phyloP scores from a whole-genome alignment of 2,329 filamentous ascomycete species.

The Colletotrichum sojae region DNA sequence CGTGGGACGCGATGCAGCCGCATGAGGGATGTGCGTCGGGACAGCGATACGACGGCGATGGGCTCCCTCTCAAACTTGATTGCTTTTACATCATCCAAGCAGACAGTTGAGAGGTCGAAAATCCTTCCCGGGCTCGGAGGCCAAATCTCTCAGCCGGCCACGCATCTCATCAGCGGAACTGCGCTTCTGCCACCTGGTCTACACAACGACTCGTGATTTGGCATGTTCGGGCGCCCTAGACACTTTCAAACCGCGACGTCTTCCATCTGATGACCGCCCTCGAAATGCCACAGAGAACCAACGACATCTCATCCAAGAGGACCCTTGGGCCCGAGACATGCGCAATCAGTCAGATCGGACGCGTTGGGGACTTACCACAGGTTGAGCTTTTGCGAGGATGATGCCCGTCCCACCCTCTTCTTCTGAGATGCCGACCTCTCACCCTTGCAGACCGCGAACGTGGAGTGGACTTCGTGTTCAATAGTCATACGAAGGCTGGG shows the following conservation, averaged over 20 bases:
- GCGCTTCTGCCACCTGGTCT: not conserved
- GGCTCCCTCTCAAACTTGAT: slow-evolving; percentile 31
- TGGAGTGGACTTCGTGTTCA: slow-evolving; percentile 37
- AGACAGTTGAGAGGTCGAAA: slow-evolving; percentile 14
- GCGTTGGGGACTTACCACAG: not conserved
- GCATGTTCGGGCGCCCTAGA: slow-evolving; percentile 20
- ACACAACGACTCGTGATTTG: slow-evolving; percentile 18
- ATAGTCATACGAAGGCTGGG: slow-evolving; percentile 39
- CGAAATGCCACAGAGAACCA: slow-evolving; percentile 9
- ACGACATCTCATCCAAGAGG: slow-evolving; percentile 13
- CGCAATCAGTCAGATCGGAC: slow-evolving; percentile 14
- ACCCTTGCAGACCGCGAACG: slow-evolving; percentile 22
- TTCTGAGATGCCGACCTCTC: slow-evolving; percentile 12
- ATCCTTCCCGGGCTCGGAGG: slow-evolving; percentile 10
- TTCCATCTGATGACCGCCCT: slow-evolving; percentile 22
- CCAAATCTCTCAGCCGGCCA: too few relatives aligned
- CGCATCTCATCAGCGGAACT: too few relatives aligned
- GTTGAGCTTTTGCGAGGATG: slow-evolving; percentile 15
- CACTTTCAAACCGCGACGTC: slow-evolving; percentile 14
- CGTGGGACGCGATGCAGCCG: slow-evolving; percentile 15
- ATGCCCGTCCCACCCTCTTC: slow-evolving; percentile 36
- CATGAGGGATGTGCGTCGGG: slow-evolving; percentile 33
- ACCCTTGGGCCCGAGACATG: slow-evolving; percentile 25
- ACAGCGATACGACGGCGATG: slow-evolving; percentile 18
- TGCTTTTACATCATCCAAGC: slow-evolving; percentile 19